A percentile compares a stretch with the other conserved stretches of the same genome.
These are phyloP conservation scores for Gossypium stocksii DNA, from an alignment of 345 rosid species.

Conservation along the genomic window DNA sequence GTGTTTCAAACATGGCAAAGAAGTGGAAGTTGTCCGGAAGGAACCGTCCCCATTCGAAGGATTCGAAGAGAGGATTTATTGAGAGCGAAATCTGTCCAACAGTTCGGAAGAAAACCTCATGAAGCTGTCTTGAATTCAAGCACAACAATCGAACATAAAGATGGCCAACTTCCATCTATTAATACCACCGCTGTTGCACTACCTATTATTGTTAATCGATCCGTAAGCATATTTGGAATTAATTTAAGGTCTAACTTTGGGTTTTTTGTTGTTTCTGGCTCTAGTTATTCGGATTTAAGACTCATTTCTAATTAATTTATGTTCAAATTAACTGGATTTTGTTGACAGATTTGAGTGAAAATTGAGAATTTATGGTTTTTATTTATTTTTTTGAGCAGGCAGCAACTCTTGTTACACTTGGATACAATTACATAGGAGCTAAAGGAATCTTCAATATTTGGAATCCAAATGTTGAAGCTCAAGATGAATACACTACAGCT, in stretches of 20 bases:
- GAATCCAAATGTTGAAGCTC: slow-evolving; percentile 33
- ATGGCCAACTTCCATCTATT: not conserved
- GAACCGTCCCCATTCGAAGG: slow-evolving; percentile 50
- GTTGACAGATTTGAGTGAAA: too few species aligned
- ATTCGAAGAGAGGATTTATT: slow-evolving; percentile 30
- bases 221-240: slow-evolving; percentile 25
- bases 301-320: too few species aligned
- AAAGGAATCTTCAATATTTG: slow-evolving; percentile 43
- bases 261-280: not conserved
- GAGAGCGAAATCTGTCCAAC: slow-evolving; percentile 13
- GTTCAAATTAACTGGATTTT: too few species aligned
- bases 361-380: too few species aligned
- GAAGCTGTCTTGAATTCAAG: not conserved
- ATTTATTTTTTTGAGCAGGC: slow-evolving; percentile 20
- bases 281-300: too few species aligned
- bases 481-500: slow-evolving; percentile 30
- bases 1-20: slow-evolving; percentile 38
- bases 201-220: slow-evolving; percentile 7
- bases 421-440: slow-evolving; percentile 37
- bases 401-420: slow-evolving; percentile 25
- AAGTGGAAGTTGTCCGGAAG: slow-evolving; percentile 40
- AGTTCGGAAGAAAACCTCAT: not conserved
- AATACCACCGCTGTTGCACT: not conserved
- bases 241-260: not conserved
- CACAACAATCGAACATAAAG: not conserved